phyloP scores from a whole-genome alignment of 495 filamentous ascomycete genomes.

The Stereocaulon alpinum region DNA sequence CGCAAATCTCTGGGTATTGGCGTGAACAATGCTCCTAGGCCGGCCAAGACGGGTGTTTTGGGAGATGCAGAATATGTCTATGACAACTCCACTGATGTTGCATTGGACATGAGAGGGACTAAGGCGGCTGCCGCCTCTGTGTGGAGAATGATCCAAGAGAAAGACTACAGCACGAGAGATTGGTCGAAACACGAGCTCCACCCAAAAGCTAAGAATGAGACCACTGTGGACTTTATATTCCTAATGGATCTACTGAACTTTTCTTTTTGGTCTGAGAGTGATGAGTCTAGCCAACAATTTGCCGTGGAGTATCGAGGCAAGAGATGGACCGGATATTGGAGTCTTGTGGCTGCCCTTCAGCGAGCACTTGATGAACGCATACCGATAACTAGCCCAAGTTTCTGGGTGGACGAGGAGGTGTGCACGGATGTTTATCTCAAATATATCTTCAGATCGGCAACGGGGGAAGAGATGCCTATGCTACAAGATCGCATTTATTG shows the following conservation, averaged over 20 bases:
- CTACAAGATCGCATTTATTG: constrained; percentile 68
- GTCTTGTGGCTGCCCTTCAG: constrained; percentile 75
- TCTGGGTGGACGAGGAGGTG: constrained; percentile 70
- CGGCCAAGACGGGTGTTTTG: constrained; percentile 68
- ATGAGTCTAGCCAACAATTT: constrained; percentile 55
- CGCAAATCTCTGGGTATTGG: constrained; percentile 64
- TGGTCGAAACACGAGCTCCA: constrained; percentile 92
- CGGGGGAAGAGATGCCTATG: constrained; percentile 77
- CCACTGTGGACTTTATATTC: constrained; percentile 82
- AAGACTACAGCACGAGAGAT: constrained; percentile 66
- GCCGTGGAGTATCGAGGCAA: constrained; percentile 68
- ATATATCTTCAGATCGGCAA: constrained; percentile 78
- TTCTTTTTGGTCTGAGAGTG: constrained; percentile 77
- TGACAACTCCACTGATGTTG: constrained; percentile 88
- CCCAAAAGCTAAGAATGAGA: constrained; percentile 65
- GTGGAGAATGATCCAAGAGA: constrained; percentile 69
- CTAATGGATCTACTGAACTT: constrained; percentile 96
- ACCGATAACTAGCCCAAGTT: constrained; percentile 78
- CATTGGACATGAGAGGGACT: constrained; percentile 63
- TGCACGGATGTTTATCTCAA: constrained; percentile 64
- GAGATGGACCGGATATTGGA: constrained; percentile 92
- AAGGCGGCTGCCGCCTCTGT: constrained; percentile 74
- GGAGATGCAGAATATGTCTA: constrained; percentile 76
- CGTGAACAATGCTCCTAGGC: constrained; percentile 39
- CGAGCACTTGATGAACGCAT: constrained; percentile 86